Conservation (phyloP, 371 early-diverging fungal species). For the Syncephalastrum contaminatum region DNA sequence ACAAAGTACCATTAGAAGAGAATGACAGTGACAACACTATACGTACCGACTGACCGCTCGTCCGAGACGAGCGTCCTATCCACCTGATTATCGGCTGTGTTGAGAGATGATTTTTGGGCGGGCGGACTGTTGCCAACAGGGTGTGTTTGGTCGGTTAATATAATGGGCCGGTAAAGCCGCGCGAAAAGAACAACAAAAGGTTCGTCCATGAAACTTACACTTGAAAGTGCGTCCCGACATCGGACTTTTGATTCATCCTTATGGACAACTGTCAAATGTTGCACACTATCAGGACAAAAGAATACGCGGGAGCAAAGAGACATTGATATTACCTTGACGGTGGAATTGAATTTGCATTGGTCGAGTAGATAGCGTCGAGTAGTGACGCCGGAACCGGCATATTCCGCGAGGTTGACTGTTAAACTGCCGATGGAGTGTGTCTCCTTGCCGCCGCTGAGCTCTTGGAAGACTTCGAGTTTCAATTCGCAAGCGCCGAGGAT, state of each 20-base stretch:
- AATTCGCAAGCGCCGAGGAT: constrained; percentile 59
- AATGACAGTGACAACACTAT: not conserved
- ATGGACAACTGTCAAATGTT: constrained; percentile 40
- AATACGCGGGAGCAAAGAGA: constrained; percentile 2
- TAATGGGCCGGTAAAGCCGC: constrained; percentile 27
- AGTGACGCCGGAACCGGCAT: constrained; percentile 35
- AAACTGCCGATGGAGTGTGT: constrained; percentile 53
- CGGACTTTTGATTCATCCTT: constrained; percentile 43
- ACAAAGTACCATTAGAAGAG: not conserved
- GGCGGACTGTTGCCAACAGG: constrained; percentile 10
- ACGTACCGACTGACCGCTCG: constrained; percentile 13
- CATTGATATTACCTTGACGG: constrained; percentile 36
- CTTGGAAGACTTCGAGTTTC: constrained; percentile 54
- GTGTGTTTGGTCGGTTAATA: constrained; percentile 22
- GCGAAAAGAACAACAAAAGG: constrained; percentile 13
- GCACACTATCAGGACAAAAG: constrained; percentile 4
- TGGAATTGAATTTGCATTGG: constrained; percentile 50
- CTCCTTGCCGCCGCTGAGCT: constrained; percentile 57
- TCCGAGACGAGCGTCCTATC: constrained; percentile 5
- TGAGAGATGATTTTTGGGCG: constrained; percentile 8
- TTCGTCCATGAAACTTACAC: constrained; percentile 24
- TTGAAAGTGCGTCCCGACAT: constrained; percentile 32
- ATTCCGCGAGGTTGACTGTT: constrained; percentile 47
- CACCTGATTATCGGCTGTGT: constrained; percentile 7
- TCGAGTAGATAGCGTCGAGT: constrained; percentile 43